These are phyloP conservation scores for Luzula sylvatica DNA, from an alignment of 176 grass and related monocot species.

Conservation along the genomic window DNA sequence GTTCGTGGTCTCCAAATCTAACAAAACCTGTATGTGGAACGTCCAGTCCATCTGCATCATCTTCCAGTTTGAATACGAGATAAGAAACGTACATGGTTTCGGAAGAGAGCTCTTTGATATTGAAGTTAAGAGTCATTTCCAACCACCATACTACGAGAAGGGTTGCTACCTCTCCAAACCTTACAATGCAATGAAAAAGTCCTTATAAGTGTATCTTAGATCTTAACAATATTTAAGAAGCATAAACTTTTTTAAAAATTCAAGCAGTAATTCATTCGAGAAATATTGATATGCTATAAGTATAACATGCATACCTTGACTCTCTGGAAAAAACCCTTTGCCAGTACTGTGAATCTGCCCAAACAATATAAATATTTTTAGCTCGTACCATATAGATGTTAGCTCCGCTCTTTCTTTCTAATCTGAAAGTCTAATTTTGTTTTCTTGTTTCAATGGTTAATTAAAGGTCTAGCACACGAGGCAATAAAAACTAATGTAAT, in stretches of 20 bases:
- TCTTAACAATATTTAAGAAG: too few relatives aligned
- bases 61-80: conserved; percentile 5
- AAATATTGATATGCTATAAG: too few relatives aligned
- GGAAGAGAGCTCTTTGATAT: not conserved
- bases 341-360: not conserved
- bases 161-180: not conserved
- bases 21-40: not conserved
- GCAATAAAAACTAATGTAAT: too few relatives aligned
- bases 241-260: too few relatives aligned
- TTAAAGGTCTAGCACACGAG: too few relatives aligned
- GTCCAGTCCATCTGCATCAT: not conserved
- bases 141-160: conserved; percentile 4
- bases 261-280: too few relatives aligned
- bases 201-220: too few relatives aligned
- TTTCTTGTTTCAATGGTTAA: too few relatives aligned
- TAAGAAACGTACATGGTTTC: not conserved
- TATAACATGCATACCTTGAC: not conserved
- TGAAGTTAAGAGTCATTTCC: not conserved
- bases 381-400: conserved; percentile 6
- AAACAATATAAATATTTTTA: not conserved
- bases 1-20: not conserved
- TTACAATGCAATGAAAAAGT: not conserved
- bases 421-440: not conserved
- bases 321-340: not conserved
- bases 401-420: not conserved